Base-by-base conservation (phyloP, 495 filamentous ascomycete genomes). In the Aspergillus nidulans region DNA sequence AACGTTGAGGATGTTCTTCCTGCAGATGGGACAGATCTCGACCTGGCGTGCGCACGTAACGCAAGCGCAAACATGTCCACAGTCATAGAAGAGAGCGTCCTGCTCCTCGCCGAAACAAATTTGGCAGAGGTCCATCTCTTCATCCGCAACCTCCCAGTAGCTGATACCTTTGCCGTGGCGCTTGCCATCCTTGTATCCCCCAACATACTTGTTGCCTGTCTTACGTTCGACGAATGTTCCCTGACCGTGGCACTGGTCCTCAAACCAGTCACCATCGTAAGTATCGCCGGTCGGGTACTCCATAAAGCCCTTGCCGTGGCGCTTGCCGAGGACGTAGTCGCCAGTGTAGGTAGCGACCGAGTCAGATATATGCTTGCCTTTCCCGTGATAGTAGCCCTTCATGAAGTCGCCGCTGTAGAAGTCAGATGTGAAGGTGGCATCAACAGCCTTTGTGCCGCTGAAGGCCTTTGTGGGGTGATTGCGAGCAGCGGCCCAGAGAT, bases 41-140 rank as follows among this genome's bases (percentile, higher is more conserved):
- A 88, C 75, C 61, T 79, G 76, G 44, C 74, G 76, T 26, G 85
- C 84, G 58, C 85, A 88, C 19, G 73, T 74, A 53, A 83, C 69
- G 54, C 85, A 88, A 2, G 84, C 80, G 47, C 79, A 80, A 39
- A 88, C 78, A 61, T 88, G 85, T 1, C 85, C 85, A 57, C 85
- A 88, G 59, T 85, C 82, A 49, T 79, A 82, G 64, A 88, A 85
- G 39, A 82, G 69, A 3, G 82, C 77, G 59, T 85, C 81, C 53
- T 81, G 79, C 57, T 80, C 80, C 45, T 79, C 78, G 34, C 83
- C 81, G 58, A 80, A 86, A 68, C 85, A 88, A 48, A 88, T 85
- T 56, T 81, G 76, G 65, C 85, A 87, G 13, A 83, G 63, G 56
- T 80, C 70, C 68, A 78, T 72, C 63, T 85, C 81, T 58, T 85